Evolutionary conservation across 129 eudicot species (phyloP).

Genomic region (Logfia minima): DNA sequence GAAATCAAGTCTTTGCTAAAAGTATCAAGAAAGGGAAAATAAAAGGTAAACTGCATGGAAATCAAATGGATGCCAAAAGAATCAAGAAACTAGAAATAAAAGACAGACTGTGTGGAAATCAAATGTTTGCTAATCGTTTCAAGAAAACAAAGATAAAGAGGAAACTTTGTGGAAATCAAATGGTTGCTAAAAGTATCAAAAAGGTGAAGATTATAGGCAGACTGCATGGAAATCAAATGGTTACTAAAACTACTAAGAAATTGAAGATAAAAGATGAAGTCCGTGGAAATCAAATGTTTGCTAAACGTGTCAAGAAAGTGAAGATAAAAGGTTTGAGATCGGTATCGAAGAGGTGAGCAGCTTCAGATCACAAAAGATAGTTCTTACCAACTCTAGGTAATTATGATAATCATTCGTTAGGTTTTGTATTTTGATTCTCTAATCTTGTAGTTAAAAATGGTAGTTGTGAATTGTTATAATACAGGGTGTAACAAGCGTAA

Average conservation of each 20-base stretch:
- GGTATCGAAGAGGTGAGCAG: not conserved
- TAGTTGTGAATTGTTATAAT: not conserved
- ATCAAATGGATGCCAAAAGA: not conserved
- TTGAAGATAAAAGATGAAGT: slow-evolving; percentile 10
- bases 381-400: not conserved
- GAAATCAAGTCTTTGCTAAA: not conserved
- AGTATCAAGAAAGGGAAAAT: not conserved
- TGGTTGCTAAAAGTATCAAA: not conserved
- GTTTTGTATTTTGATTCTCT: not conserved
- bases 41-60: not conserved
- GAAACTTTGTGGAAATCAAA: not conserved
- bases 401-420: not conserved
- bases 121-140: not conserved
- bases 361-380: not conserved
- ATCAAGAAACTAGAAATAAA: not conserved
- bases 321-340: not conserved
- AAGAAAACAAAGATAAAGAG: not conserved
- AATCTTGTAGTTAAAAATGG: not conserved
- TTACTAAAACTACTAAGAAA: not conserved
- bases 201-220: not conserved
- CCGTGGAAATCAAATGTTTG: not conserved
- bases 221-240: not conserved
- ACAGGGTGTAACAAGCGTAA: not conserved
- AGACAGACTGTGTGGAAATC: not conserved
- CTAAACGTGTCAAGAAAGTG: not conserved